phyloP scores from a whole-genome alignment of 1,284 basidiomycete species.

The Sporisorium scitamineum region DNA sequence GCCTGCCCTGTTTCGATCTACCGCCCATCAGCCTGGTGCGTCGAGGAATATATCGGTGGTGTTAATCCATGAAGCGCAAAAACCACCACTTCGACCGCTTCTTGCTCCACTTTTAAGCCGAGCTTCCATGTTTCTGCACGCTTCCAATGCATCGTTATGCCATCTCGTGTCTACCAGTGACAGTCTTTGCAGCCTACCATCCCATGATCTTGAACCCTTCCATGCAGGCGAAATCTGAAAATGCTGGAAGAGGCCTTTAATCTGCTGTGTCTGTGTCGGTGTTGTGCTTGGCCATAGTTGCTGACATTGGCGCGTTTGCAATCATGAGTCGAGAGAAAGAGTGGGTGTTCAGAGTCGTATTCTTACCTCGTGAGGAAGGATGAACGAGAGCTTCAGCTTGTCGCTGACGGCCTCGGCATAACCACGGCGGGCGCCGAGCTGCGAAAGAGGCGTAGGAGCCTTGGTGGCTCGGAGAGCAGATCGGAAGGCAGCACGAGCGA shows the following conservation, averaged over 20 bases:
- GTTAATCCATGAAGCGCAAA: neutral
- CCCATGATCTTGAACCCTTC: too few species aligned
- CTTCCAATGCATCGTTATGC: neutral
- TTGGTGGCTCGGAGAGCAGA: conserved; percentile 43
- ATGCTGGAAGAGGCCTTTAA: neutral
- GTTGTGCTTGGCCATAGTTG: neutral
- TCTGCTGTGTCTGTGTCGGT: neutral
- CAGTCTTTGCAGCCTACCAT: neutral
- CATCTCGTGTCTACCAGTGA: too few species aligned
- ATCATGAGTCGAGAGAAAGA: neutral
- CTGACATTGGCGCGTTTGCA: neutral
- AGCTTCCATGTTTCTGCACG: neutral
- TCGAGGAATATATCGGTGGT: neutral
- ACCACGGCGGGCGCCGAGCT: conserved; percentile 62
- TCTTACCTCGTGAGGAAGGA: conserved; percentile 59
- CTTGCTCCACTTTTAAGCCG: neutral
- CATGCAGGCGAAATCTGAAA: too few species aligned
- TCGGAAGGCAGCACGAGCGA: conserved; percentile 45
- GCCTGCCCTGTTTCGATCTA: neutral
- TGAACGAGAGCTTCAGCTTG: conserved; percentile 67
- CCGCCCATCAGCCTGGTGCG: neutral
- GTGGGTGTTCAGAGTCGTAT: neutral
- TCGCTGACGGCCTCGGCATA: conserved; percentile 69
- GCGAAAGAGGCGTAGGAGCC: conserved; percentile 37
- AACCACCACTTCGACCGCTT: neutral